Percentiles rank a stretch among this genome's conserved stretches.
These are phyloP conservation scores for Cutaneotrichosporon dermatis DNA, from an alignment of 1,284 basidiomycete genomes.

Conservation along the genomic window DNA sequence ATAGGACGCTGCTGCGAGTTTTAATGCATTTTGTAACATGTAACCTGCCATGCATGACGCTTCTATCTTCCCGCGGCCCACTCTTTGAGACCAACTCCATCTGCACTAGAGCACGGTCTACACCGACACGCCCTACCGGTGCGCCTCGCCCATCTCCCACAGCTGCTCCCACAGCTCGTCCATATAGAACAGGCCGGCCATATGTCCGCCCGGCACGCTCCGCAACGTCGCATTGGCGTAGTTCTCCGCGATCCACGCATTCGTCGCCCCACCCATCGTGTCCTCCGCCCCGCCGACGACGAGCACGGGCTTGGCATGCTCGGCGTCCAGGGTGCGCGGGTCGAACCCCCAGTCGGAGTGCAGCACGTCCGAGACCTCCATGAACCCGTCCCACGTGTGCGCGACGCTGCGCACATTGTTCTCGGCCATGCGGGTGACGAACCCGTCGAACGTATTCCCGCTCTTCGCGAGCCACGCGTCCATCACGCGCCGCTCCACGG, in stretches of 20 bases:
- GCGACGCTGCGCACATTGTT: conserved; percentile 54
- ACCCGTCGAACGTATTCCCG: conserved; percentile 51
- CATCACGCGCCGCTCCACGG: conserved; percentile 50
- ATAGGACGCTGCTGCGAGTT: too few species aligned
- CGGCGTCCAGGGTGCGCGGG: conserved; percentile 51
- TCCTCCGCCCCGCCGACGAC: conserved; percentile 52
- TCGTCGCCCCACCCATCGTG: conserved; percentile 49
- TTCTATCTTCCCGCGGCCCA: too few species aligned
- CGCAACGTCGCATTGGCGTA: conserved; percentile 51
- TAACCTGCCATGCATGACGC: too few species aligned
- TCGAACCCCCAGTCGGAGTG: conserved; percentile 58
- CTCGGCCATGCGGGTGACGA: conserved; percentile 50
- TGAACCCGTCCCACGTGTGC: conserved; percentile 55
- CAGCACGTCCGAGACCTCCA: conserved; percentile 51
- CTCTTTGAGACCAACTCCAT: too few species aligned
- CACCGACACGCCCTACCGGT: not conserved
- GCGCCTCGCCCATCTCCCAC: not conserved
- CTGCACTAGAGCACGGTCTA: too few species aligned
- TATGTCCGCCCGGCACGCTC: conserved; percentile 53
- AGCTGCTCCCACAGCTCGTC: conserved; percentile 50
- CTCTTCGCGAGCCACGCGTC: conserved; percentile 32
- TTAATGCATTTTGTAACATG: too few species aligned
- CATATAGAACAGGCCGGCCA: conserved; percentile 51
- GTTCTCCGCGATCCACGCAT: conserved; percentile 51
- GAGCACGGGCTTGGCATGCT: conserved; percentile 53